Evolutionary conservation across 202 grass and related monocot species (phyloP).

Genomic region (Zoysia matrella): DNA sequence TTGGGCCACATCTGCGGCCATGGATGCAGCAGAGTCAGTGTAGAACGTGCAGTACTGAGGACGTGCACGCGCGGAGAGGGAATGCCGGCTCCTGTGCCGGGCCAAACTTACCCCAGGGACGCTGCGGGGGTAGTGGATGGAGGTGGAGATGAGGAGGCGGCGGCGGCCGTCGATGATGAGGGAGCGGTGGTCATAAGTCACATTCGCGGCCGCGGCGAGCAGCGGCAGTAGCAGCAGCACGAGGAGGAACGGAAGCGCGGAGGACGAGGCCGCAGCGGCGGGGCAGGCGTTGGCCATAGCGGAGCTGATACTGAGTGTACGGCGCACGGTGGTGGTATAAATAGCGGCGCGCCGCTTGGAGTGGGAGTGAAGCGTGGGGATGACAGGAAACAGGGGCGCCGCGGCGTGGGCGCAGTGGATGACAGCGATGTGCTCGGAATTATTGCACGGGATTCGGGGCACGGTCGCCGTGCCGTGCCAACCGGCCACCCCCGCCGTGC

Average conservation of each 20-base stretch:
- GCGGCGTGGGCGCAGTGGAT: not conserved
- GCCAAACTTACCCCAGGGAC: constrained; percentile 67
- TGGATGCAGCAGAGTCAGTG: not conserved
- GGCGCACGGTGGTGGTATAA: constrained; percentile 32
- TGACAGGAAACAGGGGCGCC: too few relatives aligned
- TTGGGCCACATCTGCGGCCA: constrained; percentile 91
- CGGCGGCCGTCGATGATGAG: constrained; percentile 90
- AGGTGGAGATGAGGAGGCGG: constrained; percentile 89
- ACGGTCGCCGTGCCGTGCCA: constrained; percentile 30
- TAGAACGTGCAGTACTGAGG: too few relatives aligned
- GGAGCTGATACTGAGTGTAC: constrained; percentile 7
- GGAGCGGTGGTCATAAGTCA: constrained; percentile 90
- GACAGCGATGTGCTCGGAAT: constrained; percentile 24
- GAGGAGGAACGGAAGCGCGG: constrained; percentile 27
- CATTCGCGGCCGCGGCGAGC: constrained; percentile 44
- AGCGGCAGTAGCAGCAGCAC: constrained; percentile 36
- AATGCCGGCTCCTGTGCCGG: not conserved
- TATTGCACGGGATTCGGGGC: constrained; percentile 8
- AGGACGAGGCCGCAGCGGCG: not conserved
- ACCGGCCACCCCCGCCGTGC: not conserved
- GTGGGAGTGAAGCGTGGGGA: constrained; percentile 24
- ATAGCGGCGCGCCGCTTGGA: constrained; percentile 35
- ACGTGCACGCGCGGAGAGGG: not conserved
- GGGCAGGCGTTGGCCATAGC: constrained; percentile 43
- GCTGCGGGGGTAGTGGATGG: constrained; percentile 98